These are phyloP conservation scores for Canariomyces notabilis DNA, from an alignment of 2,329 filamentous ascomycete genomes.

Conservation along the genomic window DNA sequence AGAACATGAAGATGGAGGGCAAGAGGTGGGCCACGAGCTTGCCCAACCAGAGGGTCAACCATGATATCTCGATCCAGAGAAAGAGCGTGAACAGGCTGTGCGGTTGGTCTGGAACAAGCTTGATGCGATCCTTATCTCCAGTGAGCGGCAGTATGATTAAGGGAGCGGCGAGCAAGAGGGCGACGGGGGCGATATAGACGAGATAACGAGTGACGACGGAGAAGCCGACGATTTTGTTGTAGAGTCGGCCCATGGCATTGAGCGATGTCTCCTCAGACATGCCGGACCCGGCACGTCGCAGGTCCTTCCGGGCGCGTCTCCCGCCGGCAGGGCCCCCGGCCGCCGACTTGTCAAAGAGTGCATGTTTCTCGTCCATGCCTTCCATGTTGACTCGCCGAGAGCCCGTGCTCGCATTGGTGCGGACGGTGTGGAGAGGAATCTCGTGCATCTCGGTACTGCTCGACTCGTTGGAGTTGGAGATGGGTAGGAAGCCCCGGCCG, in stretches of 20 bases:
- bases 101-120: slow-evolving; percentile 32
- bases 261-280: slow-evolving; percentile 49
- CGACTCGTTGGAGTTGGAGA: slow-evolving; percentile 33
- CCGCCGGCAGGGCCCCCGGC: slow-evolving; percentile 40
- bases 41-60: slow-evolving; percentile 62
- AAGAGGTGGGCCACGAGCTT: slow-evolving; percentile 60
- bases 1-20: slow-evolving; percentile 61
- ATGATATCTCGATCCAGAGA: slow-evolving; percentile 64
- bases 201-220: slow-evolving; percentile 62
- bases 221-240: slow-evolving; percentile 59
- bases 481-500: slow-evolving; percentile 42
- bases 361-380: slow-evolving; percentile 45
- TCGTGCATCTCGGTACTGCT: slow-evolving; percentile 33
- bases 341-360: slow-evolving; percentile 32
- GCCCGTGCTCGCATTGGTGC: slow-evolving; percentile 52
- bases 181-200: slow-evolving; percentile 62
- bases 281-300: slow-evolving; percentile 37
- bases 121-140: slow-evolving; percentile 31
- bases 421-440: slow-evolving; percentile 53
- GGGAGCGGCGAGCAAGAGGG: slow-evolving; percentile 55
- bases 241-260: slow-evolving; percentile 61
- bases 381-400: slow-evolving; percentile 33
- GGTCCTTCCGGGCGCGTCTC: slow-evolving; percentile 41
- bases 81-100: slow-evolving; percentile 55
- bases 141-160: slow-evolving; percentile 51